Evolutionary conservation across 345 rosid genomes (phyloP).

Genomic region (Aquilaria yunnanensis): DNA sequence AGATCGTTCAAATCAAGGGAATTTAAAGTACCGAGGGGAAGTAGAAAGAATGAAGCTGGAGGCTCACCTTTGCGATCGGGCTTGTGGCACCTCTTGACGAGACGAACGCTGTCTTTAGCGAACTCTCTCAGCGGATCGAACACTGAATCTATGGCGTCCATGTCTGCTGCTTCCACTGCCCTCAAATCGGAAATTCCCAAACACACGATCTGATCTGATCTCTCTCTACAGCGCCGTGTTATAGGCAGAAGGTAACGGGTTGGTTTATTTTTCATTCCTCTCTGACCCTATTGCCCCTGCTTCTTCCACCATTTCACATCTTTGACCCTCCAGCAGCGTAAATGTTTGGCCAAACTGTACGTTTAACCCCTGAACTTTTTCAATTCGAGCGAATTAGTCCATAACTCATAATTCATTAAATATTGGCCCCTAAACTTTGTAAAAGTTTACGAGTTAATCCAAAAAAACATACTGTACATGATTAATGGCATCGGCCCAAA

Average conservation of each 20-base stretch:
- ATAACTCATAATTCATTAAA: no score
- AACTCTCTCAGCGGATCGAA: slow-evolving; percentile 76
- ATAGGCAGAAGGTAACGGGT: no score
- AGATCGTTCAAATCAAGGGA: not conserved
- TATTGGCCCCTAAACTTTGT: no score
- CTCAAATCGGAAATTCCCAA: no score
- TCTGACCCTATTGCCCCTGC: slow-evolving; percentile 13
- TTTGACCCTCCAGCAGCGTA: not conserved
- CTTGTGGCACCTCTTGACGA: slow-evolving; percentile 79
- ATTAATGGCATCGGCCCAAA: no score
- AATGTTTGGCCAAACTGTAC: no score
- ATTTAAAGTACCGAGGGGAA: not conserved
- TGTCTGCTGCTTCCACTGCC: slow-evolving; percentile 12
- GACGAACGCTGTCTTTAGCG: slow-evolving; percentile 69
- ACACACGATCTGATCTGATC: no score
- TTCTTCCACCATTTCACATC: not conserved
- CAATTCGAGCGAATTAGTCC: no score
- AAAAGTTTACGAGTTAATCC: no score
- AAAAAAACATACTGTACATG: no score
- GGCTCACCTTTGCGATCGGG: slow-evolving; percentile 67
- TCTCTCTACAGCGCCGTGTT: no score
- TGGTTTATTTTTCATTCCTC: not conserved
- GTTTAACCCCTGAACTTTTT: no score
- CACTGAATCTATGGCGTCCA: slow-evolving; percentile 74
- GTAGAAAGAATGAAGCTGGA: not conserved